Evolutionary conservation across 495 filamentous ascomycete species (phyloP).

Genomic region (Immersiella caudata): DNA sequence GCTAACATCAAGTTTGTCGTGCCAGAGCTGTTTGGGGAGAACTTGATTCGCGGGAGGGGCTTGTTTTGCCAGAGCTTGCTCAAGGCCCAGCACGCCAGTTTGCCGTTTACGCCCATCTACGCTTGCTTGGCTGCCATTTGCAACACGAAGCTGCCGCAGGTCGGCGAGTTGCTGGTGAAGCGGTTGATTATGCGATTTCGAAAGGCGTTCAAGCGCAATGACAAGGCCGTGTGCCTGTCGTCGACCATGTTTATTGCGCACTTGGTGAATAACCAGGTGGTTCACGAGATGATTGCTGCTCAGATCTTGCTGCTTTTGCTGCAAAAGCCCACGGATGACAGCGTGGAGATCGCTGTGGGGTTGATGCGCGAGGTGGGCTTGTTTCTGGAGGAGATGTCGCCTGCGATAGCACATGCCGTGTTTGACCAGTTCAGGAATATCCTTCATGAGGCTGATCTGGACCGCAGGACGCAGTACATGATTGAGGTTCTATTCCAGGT

Average conservation of each 20-base stretch:
- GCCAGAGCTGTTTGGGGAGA: conserved; percentile 92
- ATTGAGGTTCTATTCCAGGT: conserved; percentile 98
- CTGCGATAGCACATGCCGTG: conserved; percentile 79
- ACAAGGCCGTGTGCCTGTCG: conserved; percentile 91
- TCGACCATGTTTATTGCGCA: conserved; percentile 94
- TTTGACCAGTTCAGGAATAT: conserved; percentile 96
- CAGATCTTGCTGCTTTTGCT: conserved; percentile 88
- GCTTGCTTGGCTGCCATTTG: conserved; percentile 94
- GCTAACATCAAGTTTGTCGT: conserved; percentile 98
- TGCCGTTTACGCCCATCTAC: conserved; percentile 94
- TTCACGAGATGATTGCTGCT: conserved; percentile 88
- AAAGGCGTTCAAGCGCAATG: conserved; percentile 94
- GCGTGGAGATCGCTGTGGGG: conserved; percentile 95
- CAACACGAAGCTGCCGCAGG: conserved; percentile 94
- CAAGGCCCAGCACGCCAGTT: conserved; percentile 95
- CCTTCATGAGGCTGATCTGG: conserved; percentile 92
- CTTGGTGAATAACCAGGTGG: conserved; percentile 91
- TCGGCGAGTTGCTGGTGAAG: conserved; percentile 87
- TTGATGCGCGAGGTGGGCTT: conserved; percentile 89
- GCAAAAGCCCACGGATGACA: conserved; percentile 94
- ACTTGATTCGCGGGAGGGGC: conserved; percentile 86
- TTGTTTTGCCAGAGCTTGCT: conserved; percentile 94
- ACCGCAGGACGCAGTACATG: conserved; percentile 97
- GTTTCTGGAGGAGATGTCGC: conserved; percentile 92
- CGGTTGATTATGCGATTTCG: conserved; percentile 89